These are phyloP conservation scores for Aurantiochytrium sp. DNA, from an alignment of 108 stramenopile species.

Conservation along the genomic window DNA sequence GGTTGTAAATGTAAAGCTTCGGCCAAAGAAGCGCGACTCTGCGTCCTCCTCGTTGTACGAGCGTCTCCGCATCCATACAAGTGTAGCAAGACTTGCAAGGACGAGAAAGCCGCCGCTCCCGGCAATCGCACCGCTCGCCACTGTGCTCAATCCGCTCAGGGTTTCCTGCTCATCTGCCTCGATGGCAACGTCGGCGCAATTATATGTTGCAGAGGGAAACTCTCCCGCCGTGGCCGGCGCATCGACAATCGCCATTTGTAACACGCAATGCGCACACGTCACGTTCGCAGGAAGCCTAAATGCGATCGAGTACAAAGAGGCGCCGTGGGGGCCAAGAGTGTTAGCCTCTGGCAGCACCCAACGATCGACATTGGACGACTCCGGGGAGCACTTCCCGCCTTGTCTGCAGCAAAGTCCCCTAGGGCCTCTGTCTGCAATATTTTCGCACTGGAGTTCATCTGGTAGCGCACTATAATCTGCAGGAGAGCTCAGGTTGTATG, in stretches of 20 bases:
- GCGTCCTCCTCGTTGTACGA: too few species aligned
- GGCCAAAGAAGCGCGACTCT: too few species aligned
- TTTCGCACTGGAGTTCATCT: background rate
- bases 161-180: background rate
- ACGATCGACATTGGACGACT: background rate
- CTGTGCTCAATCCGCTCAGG: too few species aligned
- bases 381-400: background rate
- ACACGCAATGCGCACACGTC: background rate
- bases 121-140: too few species aligned
- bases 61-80: too few species aligned
- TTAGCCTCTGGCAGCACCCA: background rate
- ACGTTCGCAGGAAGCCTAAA: background rate
- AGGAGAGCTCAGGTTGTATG: background rate
- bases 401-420: background rate
- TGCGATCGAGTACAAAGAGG: background rate
- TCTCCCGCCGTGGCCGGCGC: background rate
- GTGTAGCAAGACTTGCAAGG: too few species aligned
- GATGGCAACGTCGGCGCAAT: conserved; percentile 91
- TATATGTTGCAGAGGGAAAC: conserved; percentile 62
- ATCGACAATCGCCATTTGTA: background rate
- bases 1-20: too few species aligned
- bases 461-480: background rate
- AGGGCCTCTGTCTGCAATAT: background rate
- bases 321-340: background rate
- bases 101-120: too few species aligned